Percentiles rank a stretch among this genome's conserved stretches.
phyloP scores from a whole-genome alignment of 1,284 basidiomycete species.

The Cystodermella granulosa region DNA sequence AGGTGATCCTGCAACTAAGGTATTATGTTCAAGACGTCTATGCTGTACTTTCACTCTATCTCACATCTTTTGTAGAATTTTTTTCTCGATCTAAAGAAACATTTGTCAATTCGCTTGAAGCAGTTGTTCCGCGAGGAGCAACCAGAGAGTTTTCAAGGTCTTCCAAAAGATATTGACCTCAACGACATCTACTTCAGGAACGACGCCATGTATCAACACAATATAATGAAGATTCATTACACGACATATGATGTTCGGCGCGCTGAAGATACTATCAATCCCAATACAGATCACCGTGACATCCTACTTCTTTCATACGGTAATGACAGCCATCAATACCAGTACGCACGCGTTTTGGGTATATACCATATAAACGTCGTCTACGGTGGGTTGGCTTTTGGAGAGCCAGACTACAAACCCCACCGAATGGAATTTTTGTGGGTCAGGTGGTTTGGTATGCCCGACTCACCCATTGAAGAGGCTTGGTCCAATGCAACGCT shows the following conservation, averaged over 20 bases:
- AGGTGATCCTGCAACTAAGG: too few species aligned
- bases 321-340: slow-evolving; percentile 11
- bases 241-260: slow-evolving; percentile 43
- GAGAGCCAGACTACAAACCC: slow-evolving; percentile 1
- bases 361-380: slow-evolving; percentile 25
- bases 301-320: slow-evolving; percentile 32
- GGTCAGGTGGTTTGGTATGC: slow-evolving; percentile 35
- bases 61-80: too few species aligned
- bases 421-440: slow-evolving; percentile 33
- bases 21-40: too few species aligned
- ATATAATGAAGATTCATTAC: slow-evolving; percentile 37
- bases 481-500: slow-evolving; percentile 18
- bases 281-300: slow-evolving; percentile 27
- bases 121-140: too few species aligned
- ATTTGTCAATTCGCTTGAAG: too few species aligned
- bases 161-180: too few species aligned
- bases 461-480: too few species aligned
- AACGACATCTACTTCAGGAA: slow-evolving; percentile 23
- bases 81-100: too few species aligned
- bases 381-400: slow-evolving; percentile 8
- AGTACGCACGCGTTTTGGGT: slow-evolving; percentile 21
- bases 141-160: too few species aligned
- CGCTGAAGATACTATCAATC: slow-evolving; percentile 40
- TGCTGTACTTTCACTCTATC: too few species aligned
- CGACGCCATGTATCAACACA: slow-evolving; percentile 29